A percentile compares a stretch with the other conserved stretches of the same genome.
phyloP scores from a whole-genome alignment of 2,329 filamentous ascomycete genomes.

The Xylaria hypoxylon region DNA sequence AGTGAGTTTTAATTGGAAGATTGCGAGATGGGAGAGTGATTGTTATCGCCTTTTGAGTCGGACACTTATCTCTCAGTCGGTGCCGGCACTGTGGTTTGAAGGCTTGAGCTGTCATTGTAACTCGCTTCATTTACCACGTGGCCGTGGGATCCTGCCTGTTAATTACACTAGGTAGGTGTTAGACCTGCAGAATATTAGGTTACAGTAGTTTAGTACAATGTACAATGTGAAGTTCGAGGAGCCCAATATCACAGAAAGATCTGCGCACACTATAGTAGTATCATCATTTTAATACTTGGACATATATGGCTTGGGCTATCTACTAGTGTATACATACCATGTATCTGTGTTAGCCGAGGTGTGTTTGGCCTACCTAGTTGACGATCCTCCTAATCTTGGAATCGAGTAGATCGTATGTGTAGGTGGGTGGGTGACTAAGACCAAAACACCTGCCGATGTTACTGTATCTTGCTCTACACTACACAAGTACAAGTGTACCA shows the following conservation, averaged over 20 bases:
- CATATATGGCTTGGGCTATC: neutral
- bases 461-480: neutral
- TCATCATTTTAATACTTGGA: constrained; percentile 1
- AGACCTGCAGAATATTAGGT: neutral
- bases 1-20: too few species aligned
- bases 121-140: constrained; percentile 4
- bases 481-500: neutral
- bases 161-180: neutral
- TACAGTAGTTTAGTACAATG: neutral
- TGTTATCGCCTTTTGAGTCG: neutral
- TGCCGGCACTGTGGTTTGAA: neutral
- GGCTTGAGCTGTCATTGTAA: neutral
- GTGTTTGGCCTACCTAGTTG: too few species aligned
- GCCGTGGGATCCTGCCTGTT: neutral
- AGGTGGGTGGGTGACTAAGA: neutral
- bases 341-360: too few species aligned
- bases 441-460: neutral
- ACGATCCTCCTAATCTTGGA: too few species aligned
- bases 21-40: neutral
- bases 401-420: neutral
- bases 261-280: neutral
- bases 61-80: too few species aligned
- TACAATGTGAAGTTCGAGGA: too few species aligned
- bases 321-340: too few species aligned
- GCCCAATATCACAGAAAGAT: constrained; percentile 8